Evolutionary conservation across 192 early-diverging fungal genomes (phyloP).

Genomic region (Phlyctochytrium planicorne): DNA sequence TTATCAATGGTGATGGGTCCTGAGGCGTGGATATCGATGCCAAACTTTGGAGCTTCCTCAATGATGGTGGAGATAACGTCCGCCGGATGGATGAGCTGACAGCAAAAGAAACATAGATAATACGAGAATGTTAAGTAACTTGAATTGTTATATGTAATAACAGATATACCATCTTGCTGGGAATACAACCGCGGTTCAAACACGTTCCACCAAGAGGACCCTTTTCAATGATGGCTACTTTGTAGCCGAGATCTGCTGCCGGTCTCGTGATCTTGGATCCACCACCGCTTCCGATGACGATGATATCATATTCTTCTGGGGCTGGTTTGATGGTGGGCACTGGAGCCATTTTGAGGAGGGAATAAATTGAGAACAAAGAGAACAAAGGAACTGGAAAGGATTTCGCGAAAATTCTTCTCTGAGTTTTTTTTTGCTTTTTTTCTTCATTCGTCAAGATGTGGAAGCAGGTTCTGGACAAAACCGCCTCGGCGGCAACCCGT

Average conservation of each 20-base stretch:
- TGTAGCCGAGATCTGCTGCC: slow-evolving; percentile 31
- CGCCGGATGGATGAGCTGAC: slow-evolving; percentile 38
- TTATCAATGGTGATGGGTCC: slow-evolving; percentile 18
- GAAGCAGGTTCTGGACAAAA: no score
- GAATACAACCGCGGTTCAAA: slow-evolving; percentile 2
- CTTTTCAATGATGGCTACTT: slow-evolving; percentile 37
- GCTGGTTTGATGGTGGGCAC: not conserved
- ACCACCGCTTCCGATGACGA: slow-evolving; percentile 35
- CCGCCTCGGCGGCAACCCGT: no score
- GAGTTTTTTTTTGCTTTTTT: not conserved
- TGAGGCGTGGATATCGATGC: slow-evolving; percentile 12
- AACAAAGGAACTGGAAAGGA: no score
- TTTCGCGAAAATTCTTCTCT: no score
- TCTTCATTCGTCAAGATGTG: no score
- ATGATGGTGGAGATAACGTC: slow-evolving; percentile 30
- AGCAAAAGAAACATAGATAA: no score
- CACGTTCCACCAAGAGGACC: slow-evolving; percentile 37
- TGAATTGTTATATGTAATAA: no score
- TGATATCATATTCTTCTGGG: slow-evolving; percentile 28
- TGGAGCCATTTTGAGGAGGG: not conserved
- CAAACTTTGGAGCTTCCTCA: slow-evolving; percentile 28
- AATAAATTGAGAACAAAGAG: no score
- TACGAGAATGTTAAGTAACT: no score
- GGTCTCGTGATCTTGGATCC: slow-evolving; percentile 39
- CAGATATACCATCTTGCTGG: not conserved